Evolutionary conservation across 805 yeast genomes (phyloP), one percentile per base, ranked within the genome.

Genomic region (Teunomyces gatunensis): DNA sequence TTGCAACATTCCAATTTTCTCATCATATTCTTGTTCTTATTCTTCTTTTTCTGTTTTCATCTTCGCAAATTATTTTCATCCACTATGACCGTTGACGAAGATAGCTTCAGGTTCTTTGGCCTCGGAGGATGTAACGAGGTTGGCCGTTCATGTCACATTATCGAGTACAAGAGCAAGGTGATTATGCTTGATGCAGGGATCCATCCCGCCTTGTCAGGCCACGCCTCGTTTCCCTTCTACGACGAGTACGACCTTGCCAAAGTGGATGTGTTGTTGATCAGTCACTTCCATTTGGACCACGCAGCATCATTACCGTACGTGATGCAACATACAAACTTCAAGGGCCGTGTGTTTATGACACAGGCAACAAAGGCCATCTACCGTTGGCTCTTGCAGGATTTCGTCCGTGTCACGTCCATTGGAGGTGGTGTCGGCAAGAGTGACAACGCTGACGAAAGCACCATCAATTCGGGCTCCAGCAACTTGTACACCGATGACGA

Each of bases 71-170:
- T 32, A 20, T 5, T 30, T 42, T 40, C 15, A 20, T n/a, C 33
- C 34, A 39, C 25, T 23, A 43, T 28, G 46, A 39, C 54, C 13
- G 71, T 69, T 45, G 70, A 63, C 47, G 56, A 69, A 41, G 77
- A 73, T 28, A 63, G 63, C 54, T 73, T 73, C 60, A 81, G 80
- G 62, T 94, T 94, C 71, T 81, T 87, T 51, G 91, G 96, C 20
- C 77, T 94, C 5, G 99, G 99, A 6, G 99, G 98, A n/a, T 96
- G 98, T 53, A 89, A 87, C 56, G 99, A 94, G 64, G 99, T 94
- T 5, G 99, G 99, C 3, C 72, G 99, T 50, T 89, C 97, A 29
- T 92, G 98, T 61, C 99, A 94, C 61, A 84, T 94, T 39, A 74
- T 94, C 28, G 91, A 87, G 55, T 94, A 86, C 68, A 90, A 89